A percentile compares a stretch with the other conserved stretches of the same genome.
Evolutionary conservation across 495 filamentous ascomycete species (phyloP).

Genomic region (Annulohypoxylon maeteangense): DNA sequence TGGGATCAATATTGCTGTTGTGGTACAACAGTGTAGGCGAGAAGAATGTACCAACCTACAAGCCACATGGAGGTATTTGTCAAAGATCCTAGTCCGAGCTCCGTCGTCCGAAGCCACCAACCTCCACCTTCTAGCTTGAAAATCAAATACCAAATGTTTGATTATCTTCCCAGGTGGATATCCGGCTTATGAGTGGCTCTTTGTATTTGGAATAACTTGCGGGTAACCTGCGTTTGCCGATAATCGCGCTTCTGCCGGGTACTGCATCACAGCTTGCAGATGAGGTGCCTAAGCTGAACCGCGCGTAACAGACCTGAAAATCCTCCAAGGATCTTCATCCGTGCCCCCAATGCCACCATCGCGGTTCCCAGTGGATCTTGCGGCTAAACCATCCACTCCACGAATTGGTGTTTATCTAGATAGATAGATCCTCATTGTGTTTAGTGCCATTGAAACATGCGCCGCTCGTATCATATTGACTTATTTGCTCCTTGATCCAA

Average conservation of each 20-base stretch:
- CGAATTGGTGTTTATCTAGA: not conserved
- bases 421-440: not conserved
- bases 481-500: not conserved
- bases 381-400: not conserved
- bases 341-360: not conserved
- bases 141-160: conserved; percentile 11
- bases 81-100: conserved; percentile 40
- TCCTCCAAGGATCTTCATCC: conserved; percentile 13
- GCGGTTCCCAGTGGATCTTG: not conserved
- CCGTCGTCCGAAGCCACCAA: conserved; percentile 35
- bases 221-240: conserved; percentile 8
- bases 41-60: not conserved
- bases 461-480: not conserved
- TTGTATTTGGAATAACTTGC: conserved; percentile 38
- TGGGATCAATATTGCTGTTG: conserved; percentile 14
- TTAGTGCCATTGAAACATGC: not conserved
- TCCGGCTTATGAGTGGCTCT: conserved; percentile 37
- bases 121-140: not conserved
- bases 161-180: conserved; percentile 29
- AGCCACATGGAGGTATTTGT: conserved; percentile 35
- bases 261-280: conserved; percentile 16
- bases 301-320: conserved; percentile 14
- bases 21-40: conserved; percentile 2
- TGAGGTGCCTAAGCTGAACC: conserved; percentile 3
- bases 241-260: conserved; percentile 8